Base-by-base conservation (phyloP, 495 filamentous ascomycete genomes). In the Neurospora tetraspora region DNA sequence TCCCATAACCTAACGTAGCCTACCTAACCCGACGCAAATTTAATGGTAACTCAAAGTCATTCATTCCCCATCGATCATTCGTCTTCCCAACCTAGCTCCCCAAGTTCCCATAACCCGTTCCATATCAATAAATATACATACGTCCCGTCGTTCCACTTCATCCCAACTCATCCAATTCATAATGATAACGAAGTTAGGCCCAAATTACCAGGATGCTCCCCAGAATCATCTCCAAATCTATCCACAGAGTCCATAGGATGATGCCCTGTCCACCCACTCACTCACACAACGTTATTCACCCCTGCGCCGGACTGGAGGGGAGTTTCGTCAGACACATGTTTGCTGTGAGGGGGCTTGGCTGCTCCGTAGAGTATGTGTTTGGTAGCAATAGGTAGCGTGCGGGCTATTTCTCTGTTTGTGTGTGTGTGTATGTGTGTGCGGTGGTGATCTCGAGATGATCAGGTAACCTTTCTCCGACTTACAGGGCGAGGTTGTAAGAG, bases 401-500 rank as follows among this genome's bases (percentile, higher is more conserved):
- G 11, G 14, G 20, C 7, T 68, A n/a, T 69, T 39, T n/a, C 14
- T n/a, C 20, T 45, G 40, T 18, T 9, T 36, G 5, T 69, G 11
- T 69, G 23, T 69, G 1, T 69, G 11, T 69, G 23, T 69, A 5
- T 69, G 1, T 69, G 23, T 37, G 65, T 37, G 65, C 6, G 11
- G 2, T 9, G 16, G 14, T 27, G 18, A n/a, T 23, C 4, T 39
- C 5, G 2, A 37, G 34, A 23, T 16, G 8, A 20, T 34, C 12
- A 16, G 0, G 0, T 14, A 53, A 37, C 70, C 31, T 5, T 36
- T 5, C 70, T 11, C 5, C 40, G 40, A 38, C 71, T 89, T 78
- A 98, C 73, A 99, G 87, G 53, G 95, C 91, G 72, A 99, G 85
- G 79, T 94, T 98, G 82, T 99, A 99, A 69, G 93, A 94, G 80